phyloP scores from a whole-genome alignment of 495 filamentous ascomycete genomes.

The Amniculicola lignicola region DNA sequence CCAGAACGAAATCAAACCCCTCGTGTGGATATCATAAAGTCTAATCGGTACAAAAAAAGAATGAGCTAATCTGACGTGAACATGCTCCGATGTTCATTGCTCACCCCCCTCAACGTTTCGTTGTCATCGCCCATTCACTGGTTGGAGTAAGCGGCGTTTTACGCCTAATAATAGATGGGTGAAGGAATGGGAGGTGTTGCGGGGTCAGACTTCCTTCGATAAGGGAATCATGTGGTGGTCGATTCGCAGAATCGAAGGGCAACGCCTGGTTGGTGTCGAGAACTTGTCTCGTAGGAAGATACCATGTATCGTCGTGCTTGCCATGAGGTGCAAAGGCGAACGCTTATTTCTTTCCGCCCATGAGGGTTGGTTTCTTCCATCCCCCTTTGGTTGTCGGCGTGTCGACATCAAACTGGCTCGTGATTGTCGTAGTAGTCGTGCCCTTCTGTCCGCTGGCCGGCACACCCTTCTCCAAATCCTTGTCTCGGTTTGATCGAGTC shows the following conservation, averaged over 20 bases:
- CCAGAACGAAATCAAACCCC: no score
- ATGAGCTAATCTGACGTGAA: neutral
- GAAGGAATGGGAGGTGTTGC: neutral
- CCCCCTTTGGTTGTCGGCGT: constrained; percentile 25
- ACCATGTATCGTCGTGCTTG: neutral
- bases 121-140: neutral
- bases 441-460: constrained; percentile 13
- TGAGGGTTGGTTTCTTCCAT: constrained; percentile 25
- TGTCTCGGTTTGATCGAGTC: constrained; percentile 4
- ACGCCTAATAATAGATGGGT: neutral
- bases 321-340: no score
- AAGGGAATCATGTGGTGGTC: neutral
- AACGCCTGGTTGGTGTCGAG: neutral
- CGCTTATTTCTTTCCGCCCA: constrained; percentile 28
- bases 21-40: constrained; percentile 17
- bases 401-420: constrained; percentile 34
- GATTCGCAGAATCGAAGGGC: constrained; percentile 8
- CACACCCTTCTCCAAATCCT: constrained; percentile 33
- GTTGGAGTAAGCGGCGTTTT: neutral
- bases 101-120: neutral
- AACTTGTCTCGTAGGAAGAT: neutral
- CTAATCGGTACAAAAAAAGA: neutral
- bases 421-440: constrained; percentile 24
- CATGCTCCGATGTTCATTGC: neutral
- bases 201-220: neutral